Conservation (phyloP, 129 eudicot genomes). For the Tagetes patula region DNA sequence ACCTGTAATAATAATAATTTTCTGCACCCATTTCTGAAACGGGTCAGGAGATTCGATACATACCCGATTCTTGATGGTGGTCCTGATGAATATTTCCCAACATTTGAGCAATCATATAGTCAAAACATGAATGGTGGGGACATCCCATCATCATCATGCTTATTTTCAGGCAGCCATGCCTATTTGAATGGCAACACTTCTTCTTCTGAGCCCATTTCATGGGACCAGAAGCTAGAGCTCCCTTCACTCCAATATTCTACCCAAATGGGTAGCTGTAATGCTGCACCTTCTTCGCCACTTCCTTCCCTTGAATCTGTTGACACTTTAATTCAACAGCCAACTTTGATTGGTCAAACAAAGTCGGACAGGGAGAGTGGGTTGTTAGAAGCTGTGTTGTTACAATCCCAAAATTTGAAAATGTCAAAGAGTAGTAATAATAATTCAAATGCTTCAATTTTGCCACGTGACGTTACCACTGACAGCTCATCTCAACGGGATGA, state of each 20-base stretch:
- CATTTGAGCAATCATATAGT: slow-evolving; percentile 40
- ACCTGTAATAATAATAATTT: slow-evolving; percentile 35
- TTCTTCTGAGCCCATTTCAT: slow-evolving; percentile 66
- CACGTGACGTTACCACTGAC: slow-evolving; percentile 34
- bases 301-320: slow-evolving; percentile 88
- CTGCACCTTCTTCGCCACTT: slow-evolving; percentile 66
- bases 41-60: slow-evolving; percentile 45
- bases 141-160: slow-evolving; percentile 32
- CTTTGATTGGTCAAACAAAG: slow-evolving; percentile 51
- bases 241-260: slow-evolving; percentile 95
- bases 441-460: slow-evolving; percentile 31
- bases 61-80: slow-evolving; percentile 29
- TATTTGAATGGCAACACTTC: slow-evolving; percentile 78
- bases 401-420: slow-evolving; percentile 54
- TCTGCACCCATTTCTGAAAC: slow-evolving; percentile 44
- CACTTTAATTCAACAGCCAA: slow-evolving; percentile 55
- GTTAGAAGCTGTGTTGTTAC: slow-evolving; percentile 74
- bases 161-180: slow-evolving; percentile 88
- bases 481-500: slow-evolving; percentile 48
- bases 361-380: slow-evolving; percentile 66
- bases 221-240: slow-evolving; percentile 97
- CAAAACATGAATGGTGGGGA: slow-evolving; percentile 30
- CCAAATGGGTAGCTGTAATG: slow-evolving; percentile 63
- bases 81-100: slow-evolving; percentile 34
- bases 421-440: slow-evolving; percentile 39